These are phyloP conservation scores for Pontederia crassipes DNA, from an alignment of 176 grass and related monocot species.

Conservation along the genomic window DNA sequence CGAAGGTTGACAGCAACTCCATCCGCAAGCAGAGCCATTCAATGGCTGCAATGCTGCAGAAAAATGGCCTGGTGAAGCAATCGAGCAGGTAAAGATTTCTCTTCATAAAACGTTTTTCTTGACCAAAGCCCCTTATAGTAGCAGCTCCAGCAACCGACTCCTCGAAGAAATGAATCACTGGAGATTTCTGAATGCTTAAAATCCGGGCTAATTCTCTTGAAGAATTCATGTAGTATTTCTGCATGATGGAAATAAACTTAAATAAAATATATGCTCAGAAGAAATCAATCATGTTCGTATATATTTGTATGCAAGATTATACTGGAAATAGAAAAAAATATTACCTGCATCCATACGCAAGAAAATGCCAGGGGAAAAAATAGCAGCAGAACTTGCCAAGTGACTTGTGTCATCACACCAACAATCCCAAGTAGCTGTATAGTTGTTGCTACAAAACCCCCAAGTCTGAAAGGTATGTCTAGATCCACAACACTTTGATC, in stretches of 20 bases:
- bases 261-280: background rate
- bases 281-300: too few relatives aligned
- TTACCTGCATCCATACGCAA: slow-evolving; percentile 99
- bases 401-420: slow-evolving; percentile 92
- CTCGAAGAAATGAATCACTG: background rate
- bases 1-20: background rate
- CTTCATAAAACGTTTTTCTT: background rate
- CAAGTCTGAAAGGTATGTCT: slow-evolving; percentile 94
- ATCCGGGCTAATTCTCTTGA: background rate
- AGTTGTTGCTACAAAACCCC: slow-evolving; percentile 84
- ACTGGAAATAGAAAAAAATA: background rate
- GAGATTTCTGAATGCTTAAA: background rate
- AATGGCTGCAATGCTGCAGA: background rate
- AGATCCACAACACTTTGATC: slow-evolving; percentile 99
- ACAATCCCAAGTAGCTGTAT: slow-evolving; percentile 94
- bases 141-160: background rate
- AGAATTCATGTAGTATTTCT: slow-evolving; percentile 5
- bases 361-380: slow-evolving; percentile 70
- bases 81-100: background rate
- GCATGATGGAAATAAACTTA: slow-evolving; percentile 1
- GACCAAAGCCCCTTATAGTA: background rate
- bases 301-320: too few relatives aligned
- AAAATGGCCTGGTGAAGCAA: background rate
- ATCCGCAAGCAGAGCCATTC: slow-evolving; percentile 1
- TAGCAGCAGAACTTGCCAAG: slow-evolving; percentile 94